Percentiles rank a stretch among this genome's conserved stretches.
These are phyloP conservation scores for Lyophyllum semitale DNA, from an alignment of 768 basidiomycete species.

Conservation along the genomic window DNA sequence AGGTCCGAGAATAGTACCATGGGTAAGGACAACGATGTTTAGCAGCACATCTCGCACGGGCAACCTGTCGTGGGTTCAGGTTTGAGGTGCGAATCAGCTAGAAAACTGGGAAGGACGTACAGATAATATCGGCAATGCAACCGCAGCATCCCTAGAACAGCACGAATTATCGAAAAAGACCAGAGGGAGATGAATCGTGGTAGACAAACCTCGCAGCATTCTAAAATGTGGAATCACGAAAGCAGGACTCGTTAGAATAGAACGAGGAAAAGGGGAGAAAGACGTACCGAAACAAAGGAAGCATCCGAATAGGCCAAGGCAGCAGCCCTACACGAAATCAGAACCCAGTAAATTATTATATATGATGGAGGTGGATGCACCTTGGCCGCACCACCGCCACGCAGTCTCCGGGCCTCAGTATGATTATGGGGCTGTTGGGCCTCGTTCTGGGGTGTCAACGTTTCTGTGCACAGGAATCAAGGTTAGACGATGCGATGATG, in stretches of 20 bases:
- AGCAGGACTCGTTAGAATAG: neutral
- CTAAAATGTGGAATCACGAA: too few species aligned
- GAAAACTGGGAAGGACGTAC: conserved; percentile 48
- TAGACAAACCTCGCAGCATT: conserved; percentile 67
- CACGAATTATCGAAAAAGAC: neutral
- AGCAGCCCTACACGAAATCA: conserved; percentile 54
- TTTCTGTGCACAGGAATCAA: neutral
- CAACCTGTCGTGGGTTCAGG: conserved; percentile 48
- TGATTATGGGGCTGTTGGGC: conserved; percentile 23
- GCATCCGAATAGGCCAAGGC: conserved; percentile 58
- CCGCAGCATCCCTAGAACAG: conserved; percentile 64
- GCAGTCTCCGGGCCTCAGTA: conserved; percentile 56
- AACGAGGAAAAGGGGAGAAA: neutral
- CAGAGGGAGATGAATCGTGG: neutral
- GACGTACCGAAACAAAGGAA: too few species aligned
- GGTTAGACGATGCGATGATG: neutral
- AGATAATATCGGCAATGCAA: conserved; percentile 70
- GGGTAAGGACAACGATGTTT: too few species aligned
- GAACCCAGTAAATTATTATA: neutral
- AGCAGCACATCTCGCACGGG: conserved; percentile 81
- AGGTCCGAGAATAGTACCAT: too few species aligned
- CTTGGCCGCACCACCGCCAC: conserved; percentile 73
- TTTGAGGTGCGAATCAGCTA: neutral
- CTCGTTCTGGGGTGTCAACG: conserved; percentile 1
- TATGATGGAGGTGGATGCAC: conserved; percentile 29